A percentile compares a stretch with the other conserved stretches of the same genome.
Evolutionary conservation across 176 grass and related monocot genomes (phyloP).

Genomic region (Musa beccarii): DNA sequence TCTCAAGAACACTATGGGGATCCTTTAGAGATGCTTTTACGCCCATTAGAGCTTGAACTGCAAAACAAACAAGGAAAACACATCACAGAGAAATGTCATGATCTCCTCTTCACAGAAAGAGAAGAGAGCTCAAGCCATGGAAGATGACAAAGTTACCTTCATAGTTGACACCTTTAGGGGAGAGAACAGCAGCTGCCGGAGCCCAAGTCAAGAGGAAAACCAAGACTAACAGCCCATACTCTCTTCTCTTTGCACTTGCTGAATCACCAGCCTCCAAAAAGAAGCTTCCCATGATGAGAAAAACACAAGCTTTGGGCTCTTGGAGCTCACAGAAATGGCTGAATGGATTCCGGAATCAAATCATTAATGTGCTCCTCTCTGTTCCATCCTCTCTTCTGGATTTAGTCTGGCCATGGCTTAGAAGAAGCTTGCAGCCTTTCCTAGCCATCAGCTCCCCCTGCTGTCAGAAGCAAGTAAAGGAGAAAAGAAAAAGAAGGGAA

Average conservation of each 20-base stretch:
- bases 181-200: slow-evolving; percentile 45
- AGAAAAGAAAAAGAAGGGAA: slow-evolving; percentile 24
- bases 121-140: slow-evolving; percentile 2
- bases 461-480: slow-evolving; percentile 45
- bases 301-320: background rate
- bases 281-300: slow-evolving; percentile 11
- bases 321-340: too few relatives aligned
- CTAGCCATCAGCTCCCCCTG: slow-evolving; percentile 8
- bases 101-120: background rate
- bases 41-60: slow-evolving; percentile 77
- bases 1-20: slow-evolving; percentile 63
- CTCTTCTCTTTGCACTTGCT: slow-evolving; percentile 18
- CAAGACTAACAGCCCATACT: slow-evolving; percentile 19
- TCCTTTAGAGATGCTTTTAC: slow-evolving; percentile 72
- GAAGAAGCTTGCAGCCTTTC: slow-evolving; percentile 59
- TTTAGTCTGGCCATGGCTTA: slow-evolving; percentile 18
- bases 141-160: slow-evolving; percentile 52
- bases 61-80: background rate
- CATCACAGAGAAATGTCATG: background rate
- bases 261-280: slow-evolving; percentile 16
- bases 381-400: background rate
- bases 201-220: slow-evolving; percentile 26
- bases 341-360: slow-evolving; percentile 11
- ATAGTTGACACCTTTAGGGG: slow-evolving; percentile 80
- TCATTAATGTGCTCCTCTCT: slow-evolving; percentile 31